Evolutionary conservation across 768 basidiomycete genomes (phyloP).

Genomic region (Stropharia rugosoannulata): DNA sequence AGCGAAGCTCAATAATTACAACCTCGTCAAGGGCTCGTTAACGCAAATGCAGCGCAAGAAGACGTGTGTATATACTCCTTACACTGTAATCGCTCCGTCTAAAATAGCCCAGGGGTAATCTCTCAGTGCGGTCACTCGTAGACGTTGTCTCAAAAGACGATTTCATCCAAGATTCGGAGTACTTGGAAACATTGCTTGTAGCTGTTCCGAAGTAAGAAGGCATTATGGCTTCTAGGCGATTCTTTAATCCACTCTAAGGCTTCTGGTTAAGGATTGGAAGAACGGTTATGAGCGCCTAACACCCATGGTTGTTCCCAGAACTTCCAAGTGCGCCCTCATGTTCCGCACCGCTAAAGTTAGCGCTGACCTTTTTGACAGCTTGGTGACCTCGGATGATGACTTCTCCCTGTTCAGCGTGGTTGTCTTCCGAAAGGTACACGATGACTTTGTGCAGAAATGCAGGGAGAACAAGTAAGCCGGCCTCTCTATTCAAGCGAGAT

Average conservation of each 20-base stretch:
- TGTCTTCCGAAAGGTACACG: slow-evolving; percentile 87
- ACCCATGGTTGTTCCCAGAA: slow-evolving; percentile 91
- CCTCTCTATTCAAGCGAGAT: background rate
- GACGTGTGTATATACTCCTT: slow-evolving; percentile 47
- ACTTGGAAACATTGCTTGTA: slow-evolving; percentile 88
- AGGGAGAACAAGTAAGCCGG: slow-evolving; percentile 85
- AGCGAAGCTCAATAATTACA: slow-evolving; percentile 87
- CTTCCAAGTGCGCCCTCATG: slow-evolving; percentile 62
- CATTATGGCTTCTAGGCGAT: slow-evolving; percentile 13
- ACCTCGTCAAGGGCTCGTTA: slow-evolving; percentile 89
- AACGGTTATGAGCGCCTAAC: slow-evolving; percentile 85
- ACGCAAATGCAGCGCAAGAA: slow-evolving; percentile 93
- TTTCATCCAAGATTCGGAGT: slow-evolving; percentile 88
- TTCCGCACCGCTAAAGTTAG: slow-evolving; percentile 2
- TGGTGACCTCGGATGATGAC: slow-evolving; percentile 84
- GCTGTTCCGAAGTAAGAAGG: slow-evolving; percentile 86
- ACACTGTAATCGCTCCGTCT: slow-evolving; percentile 4
- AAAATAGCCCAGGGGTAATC: slow-evolving; percentile 69
- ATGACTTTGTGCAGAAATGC: slow-evolving; percentile 92
- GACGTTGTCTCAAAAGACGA: slow-evolving; percentile 84
- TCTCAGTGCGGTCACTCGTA: slow-evolving; percentile 85
- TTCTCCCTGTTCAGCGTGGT: slow-evolving; percentile 84
- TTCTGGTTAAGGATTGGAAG: slow-evolving; percentile 83
- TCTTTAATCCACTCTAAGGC: slow-evolving; percentile 49
- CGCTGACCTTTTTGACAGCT: slow-evolving; percentile 36